These are phyloP conservation scores for Chaetomium tenue DNA, from an alignment of 495 filamentous ascomycete genomes.

Conservation along the genomic window DNA sequence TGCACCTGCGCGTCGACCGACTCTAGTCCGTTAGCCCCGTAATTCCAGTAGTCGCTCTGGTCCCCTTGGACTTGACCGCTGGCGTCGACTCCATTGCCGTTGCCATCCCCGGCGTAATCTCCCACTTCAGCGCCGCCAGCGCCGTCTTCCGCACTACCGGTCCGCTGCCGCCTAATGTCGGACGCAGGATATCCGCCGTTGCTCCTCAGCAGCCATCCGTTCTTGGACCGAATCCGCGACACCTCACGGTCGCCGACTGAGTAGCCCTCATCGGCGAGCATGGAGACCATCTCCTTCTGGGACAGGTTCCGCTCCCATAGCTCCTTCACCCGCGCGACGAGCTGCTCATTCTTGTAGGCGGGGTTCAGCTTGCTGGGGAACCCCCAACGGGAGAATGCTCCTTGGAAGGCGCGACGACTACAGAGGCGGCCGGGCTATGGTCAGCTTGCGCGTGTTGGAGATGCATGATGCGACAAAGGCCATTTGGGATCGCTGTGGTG, in stretches of 20 bases:
- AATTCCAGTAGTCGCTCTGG: slow-evolving; percentile 9
- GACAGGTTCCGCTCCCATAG: slow-evolving; percentile 71
- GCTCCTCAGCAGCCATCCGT: slow-evolving; percentile 62
- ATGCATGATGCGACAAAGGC: slow-evolving; percentile 9
- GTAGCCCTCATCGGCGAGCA: slow-evolving; percentile 65
- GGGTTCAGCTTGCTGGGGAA: slow-evolving; percentile 73
- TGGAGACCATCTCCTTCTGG: slow-evolving; percentile 70
- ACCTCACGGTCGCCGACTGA: slow-evolving; percentile 68
- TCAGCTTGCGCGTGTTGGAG: slow-evolving; percentile 11
- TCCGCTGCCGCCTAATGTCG: background rate
- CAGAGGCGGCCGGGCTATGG: slow-evolving; percentile 13
- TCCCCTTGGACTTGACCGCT: background rate
- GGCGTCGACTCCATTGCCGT: background rate
- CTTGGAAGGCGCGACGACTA: slow-evolving; percentile 72
- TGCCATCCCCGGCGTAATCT: background rate
- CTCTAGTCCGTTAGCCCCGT: background rate
- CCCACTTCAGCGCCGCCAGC: slow-evolving; percentile 5
- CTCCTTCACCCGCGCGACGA: slow-evolving; percentile 66
- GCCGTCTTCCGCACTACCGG: slow-evolving; percentile 28
- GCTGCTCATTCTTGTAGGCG: slow-evolving; percentile 61
- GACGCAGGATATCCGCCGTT: slow-evolving; percentile 48
- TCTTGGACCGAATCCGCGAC: slow-evolving; percentile 61
- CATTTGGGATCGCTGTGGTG: slow-evolving; percentile 22
- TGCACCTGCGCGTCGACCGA: slow-evolving; percentile 15
- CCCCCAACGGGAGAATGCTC: slow-evolving; percentile 72